These are phyloP conservation scores for Dothideomycetidae sp. DNA, from an alignment of 2,329 filamentous ascomycete genomes.

Conservation along the genomic window DNA sequence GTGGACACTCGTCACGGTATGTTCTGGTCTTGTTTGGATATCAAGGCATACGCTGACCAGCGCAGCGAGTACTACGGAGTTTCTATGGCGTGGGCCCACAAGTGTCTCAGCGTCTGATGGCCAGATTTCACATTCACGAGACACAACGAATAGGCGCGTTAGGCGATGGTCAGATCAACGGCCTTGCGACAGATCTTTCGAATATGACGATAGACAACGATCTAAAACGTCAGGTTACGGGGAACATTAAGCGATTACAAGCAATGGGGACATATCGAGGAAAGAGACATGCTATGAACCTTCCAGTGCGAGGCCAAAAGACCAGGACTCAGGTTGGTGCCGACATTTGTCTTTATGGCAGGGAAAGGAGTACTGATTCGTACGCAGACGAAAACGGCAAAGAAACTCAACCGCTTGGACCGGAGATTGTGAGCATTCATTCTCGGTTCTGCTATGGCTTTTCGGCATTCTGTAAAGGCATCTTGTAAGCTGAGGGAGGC, in stretches of 20 bases:
- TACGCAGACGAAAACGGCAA: conserved; percentile 42
- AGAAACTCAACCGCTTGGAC: conserved; percentile 45
- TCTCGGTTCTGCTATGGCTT: too few relatives aligned
- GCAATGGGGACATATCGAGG: conserved; percentile 87
- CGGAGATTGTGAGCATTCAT: conserved; percentile 30
- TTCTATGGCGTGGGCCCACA: conserved; percentile 77
- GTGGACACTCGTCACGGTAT: conserved; percentile 49
- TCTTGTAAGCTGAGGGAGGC: too few relatives aligned
- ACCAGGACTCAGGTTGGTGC: conserved; percentile 58
- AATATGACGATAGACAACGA: conserved; percentile 93
- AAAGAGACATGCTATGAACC: conserved; percentile 76
- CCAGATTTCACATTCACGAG: conserved; percentile 78
- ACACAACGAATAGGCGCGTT: conserved; percentile 64
- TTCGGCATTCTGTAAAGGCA: too few relatives aligned
- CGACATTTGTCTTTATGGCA: neutral
- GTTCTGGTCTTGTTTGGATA: neutral
- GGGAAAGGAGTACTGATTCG: conserved; percentile 14
- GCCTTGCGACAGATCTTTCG: conserved; percentile 71
- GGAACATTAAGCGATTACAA: conserved; percentile 74
- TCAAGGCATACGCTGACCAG: conserved; percentile 42
- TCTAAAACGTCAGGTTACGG: conserved; percentile 57
- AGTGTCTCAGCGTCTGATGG: conserved; percentile 60
- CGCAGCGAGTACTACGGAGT: conserved; percentile 48
- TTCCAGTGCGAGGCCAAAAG: conserved; percentile 81
- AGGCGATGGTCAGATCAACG: conserved; percentile 60